phyloP scores from a whole-genome alignment of 2,329 filamentous ascomycete species.

The Aureobasidium sp. region DNA sequence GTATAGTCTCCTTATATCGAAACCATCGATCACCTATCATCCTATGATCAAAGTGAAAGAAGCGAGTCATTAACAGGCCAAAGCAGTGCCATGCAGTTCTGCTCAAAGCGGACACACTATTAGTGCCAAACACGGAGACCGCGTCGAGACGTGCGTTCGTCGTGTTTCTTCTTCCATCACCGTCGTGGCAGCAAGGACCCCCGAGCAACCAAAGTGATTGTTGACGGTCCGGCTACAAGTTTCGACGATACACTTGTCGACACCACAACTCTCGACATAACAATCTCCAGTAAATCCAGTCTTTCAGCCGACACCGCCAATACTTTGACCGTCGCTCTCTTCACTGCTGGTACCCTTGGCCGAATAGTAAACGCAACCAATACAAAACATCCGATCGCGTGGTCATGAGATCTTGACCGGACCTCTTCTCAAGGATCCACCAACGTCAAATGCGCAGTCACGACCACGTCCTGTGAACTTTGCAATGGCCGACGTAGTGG shows the following conservation, averaged over 20 bases:
- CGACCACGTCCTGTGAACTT: not conserved
- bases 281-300: not conserved
- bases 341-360: not conserved
- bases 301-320: not conserved
- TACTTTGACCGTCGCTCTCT: not conserved
- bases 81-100: not conserved
- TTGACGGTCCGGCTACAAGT: not conserved
- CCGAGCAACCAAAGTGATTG: not conserved
- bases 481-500: slow-evolving; percentile 10
- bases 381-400: not conserved
- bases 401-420: slow-evolving; percentile 2
- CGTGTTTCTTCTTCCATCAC: not conserved
- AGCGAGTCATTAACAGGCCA: not conserved
- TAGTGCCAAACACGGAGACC: slow-evolving; percentile 9
- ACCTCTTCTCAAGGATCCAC: not conserved
- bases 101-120: slow-evolving; percentile 6
- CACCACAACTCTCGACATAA: not conserved
- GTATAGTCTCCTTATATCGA: not conserved
- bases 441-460: not conserved
- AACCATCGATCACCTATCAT: not conserved
- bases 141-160: not conserved
- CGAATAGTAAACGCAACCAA: not conserved
- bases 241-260: not conserved
- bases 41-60: not conserved
- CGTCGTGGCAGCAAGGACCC: slow-evolving; percentile 4